phyloP scores from a whole-genome alignment of 176 grass and related monocot genomes.

The Tillandsia leiboldiana region DNA sequence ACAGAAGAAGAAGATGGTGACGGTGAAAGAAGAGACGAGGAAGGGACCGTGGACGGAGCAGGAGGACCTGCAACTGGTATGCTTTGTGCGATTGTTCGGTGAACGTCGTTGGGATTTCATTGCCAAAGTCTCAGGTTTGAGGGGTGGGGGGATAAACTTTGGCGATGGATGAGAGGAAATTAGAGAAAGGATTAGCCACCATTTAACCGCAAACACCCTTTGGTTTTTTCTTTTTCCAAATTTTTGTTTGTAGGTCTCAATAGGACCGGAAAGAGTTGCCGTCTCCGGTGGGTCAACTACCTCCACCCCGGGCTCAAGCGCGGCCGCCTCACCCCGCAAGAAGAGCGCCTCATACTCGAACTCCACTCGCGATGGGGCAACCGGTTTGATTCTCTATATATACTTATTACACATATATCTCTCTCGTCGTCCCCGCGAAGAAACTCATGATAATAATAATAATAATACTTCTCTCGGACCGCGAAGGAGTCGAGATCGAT shows the following conservation, averaged over 20 bases:
- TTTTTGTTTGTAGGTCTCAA: constrained; percentile 56
- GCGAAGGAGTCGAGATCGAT: no score
- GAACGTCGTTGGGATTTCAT: constrained; percentile 99
- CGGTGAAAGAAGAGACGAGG: constrained; percentile 65
- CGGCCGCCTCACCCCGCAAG: constrained; percentile 75
- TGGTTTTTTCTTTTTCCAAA: constrained; percentile 26
- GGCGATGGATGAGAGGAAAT: constrained; percentile 20
- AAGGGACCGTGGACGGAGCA: constrained; percentile 86
- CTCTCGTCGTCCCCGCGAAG: background rate
- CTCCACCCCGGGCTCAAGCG: constrained; percentile 83
- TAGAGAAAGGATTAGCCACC: constrained; percentile 29
- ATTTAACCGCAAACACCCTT: constrained; percentile 18
- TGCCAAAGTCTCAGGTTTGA: constrained; percentile 98
- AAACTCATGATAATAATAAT: no score
- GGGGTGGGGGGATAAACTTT: constrained; percentile 59
- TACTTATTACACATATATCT: background rate
- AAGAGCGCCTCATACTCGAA: constrained; percentile 80
- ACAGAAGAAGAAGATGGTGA: constrained; percentile 57
- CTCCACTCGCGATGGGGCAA: constrained; percentile 87
- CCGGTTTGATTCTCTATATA: constrained; percentile 35
- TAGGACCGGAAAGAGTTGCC: constrained; percentile 77
- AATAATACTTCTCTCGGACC: no score
- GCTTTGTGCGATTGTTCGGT: constrained; percentile 92
- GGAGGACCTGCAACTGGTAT: constrained; percentile 98
- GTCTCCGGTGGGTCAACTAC: constrained; percentile 90